These are phyloP conservation scores for Saccharomycopsis schoenii DNA, from an alignment of 805 yeast species.

Conservation along the genomic window DNA sequence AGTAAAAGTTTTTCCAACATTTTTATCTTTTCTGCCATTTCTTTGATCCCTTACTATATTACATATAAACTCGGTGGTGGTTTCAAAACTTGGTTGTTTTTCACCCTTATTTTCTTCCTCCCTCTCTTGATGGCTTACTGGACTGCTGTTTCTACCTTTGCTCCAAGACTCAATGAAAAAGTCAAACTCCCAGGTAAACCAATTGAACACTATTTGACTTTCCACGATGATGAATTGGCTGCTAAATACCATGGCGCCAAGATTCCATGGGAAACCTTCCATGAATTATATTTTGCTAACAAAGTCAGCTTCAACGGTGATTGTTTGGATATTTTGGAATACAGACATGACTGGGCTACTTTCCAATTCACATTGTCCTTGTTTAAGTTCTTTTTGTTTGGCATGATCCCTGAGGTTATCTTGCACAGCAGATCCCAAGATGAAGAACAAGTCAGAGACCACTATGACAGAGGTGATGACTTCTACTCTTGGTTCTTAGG, in stretches of 20 bases:
- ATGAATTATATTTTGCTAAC: conserved; percentile 73
- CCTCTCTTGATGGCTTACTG: conserved; percentile 79
- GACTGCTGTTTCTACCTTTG: conserved; percentile 65
- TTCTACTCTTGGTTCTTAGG: conserved; percentile 91
- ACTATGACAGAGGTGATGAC: conserved; percentile 94
- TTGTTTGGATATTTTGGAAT: conserved; percentile 72
- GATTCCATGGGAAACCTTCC: conserved; percentile 90
- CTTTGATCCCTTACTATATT: conserved; percentile 52
- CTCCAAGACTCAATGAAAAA: conserved; percentile 76
- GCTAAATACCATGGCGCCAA: conserved; percentile 65
- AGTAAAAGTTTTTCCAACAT: conserved; percentile 63
- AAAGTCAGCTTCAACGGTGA: conserved; percentile 86
- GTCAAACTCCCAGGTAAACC: conserved; percentile 68
- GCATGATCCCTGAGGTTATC: conserved; percentile 88
- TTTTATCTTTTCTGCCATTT: conserved; percentile 38
- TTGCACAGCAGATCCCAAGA: conserved; percentile 90
- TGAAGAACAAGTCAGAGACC: conserved; percentile 93
- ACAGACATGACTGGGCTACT: conserved; percentile 84
- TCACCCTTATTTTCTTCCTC: conserved; percentile 42
- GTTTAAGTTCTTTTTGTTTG: conserved; percentile 72
- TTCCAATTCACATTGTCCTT: conserved; percentile 69
- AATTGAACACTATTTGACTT: conserved; percentile 69
- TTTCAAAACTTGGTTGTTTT: conserved; percentile 52
- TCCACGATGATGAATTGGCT: conserved; percentile 63
- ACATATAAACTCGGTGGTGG: conserved; percentile 64